Evolutionary conservation across 257 asterid genomes (phyloP), one percentile per base, ranked within the genome.

Genomic region (Salvia rosmarinus): DNA sequence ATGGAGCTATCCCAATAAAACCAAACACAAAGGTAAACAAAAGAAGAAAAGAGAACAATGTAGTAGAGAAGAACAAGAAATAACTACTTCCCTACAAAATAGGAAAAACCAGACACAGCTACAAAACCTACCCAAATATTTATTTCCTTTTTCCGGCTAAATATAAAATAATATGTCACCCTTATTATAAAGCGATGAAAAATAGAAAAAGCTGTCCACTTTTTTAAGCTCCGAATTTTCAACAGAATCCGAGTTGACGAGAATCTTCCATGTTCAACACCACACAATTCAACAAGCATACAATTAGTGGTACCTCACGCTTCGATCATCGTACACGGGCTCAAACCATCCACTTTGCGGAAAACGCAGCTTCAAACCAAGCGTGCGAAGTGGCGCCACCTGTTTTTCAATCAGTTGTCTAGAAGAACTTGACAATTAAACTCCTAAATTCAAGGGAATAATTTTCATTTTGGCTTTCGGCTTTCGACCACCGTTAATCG

Each of bases 331-430:
- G 83, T 70, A 79, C 75, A 9, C 55, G 32, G 8, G 30, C 68
- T 39, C 28, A 70, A 70, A 70, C 80, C 78, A 70, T 66, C 71
- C 2, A 73, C 82, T 62, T 60, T 78, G 52, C 63, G 37, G 37
- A 59, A 77, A 13, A 2, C 28, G 62, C 75, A 58, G 55, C 56
- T 20, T 8, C 34, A 44, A 35, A 14, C 35, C 44, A 32, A 54
- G 52, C 51, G 69, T 64, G 43, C 28, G 57, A 5, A 46, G 43
- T 59, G 60, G 46, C 82, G 85, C 78, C 78, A 74, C 74, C 51
- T 40, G 80, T 77, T 81, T 80, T 21, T 2, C 5, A 57, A 35
- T 60, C 44, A 37, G 0, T 3, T 32, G 14, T 49, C 37, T 52
- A 9, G 42, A 49, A 49, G 4, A 30, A 21, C 12, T 44, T 12